phyloP scores from a whole-genome alignment of 2,329 filamentous ascomycete species.

The Aspergillus pseudonomiae region DNA sequence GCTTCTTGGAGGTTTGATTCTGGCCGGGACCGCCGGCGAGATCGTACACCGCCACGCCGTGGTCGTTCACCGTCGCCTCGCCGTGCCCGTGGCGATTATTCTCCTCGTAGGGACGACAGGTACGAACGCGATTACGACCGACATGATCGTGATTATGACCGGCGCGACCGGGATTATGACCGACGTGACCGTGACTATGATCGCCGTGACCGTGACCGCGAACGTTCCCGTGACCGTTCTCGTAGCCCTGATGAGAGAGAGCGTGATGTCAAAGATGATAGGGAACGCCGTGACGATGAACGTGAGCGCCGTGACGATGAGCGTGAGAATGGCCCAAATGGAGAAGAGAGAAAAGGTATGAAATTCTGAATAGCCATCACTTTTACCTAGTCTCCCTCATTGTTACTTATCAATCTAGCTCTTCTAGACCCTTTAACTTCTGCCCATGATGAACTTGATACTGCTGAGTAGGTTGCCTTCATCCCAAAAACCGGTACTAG shows the following conservation, averaged over 20 bases:
- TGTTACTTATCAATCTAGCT: slow-evolving; percentile 36
- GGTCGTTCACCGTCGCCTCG: slow-evolving; percentile 63
- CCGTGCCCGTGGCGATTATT: slow-evolving; percentile 69
- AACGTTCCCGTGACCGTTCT: slow-evolving; percentile 71
- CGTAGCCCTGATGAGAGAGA: slow-evolving; percentile 68
- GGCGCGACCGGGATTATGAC: slow-evolving; percentile 70
- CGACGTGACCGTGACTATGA: slow-evolving; percentile 54
- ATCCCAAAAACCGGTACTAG: slow-evolving; percentile 15
- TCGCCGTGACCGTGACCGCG: slow-evolving; percentile 61
- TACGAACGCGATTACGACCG: slow-evolving; percentile 72
- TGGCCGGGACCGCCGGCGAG: slow-evolving; percentile 69
- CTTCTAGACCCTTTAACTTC: slow-evolving; percentile 76
- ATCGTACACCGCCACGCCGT: slow-evolving; percentile 77
- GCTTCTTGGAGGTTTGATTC: slow-evolving; percentile 98
- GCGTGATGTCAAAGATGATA: slow-evolving; percentile 49
- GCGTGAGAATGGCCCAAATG: slow-evolving; percentile 77
- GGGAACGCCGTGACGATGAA: slow-evolving; percentile 59
- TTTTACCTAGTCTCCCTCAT: background rate
- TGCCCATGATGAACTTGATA: slow-evolving; percentile 92
- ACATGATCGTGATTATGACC: slow-evolving; percentile 75
- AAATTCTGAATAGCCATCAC: background rate
- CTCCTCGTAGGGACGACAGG: slow-evolving; percentile 85
- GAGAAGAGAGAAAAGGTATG: slow-evolving; percentile 87
- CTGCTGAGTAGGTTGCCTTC: slow-evolving; percentile 69
- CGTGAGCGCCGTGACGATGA: slow-evolving; percentile 71